Base-by-base conservation (phyloP, 768 basidiomycete genomes). In the Amyloporia xantha region DNA sequence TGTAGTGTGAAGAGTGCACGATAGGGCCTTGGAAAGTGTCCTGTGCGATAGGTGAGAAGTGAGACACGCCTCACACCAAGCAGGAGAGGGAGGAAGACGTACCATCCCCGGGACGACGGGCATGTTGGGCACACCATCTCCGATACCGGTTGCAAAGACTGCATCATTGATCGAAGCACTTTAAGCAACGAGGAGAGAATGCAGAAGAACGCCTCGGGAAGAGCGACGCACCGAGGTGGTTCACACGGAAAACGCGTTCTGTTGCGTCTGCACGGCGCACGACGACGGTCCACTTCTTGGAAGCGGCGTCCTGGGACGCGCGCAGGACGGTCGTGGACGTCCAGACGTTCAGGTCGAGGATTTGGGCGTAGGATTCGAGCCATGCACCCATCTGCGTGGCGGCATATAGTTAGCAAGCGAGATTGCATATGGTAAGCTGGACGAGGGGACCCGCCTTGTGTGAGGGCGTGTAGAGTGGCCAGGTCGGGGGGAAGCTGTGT, bases 301-400 rank as follows among this genome's bases (percentile, higher is more conserved):
- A 54, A 38, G 54, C 56, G 20, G 53, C 56, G 40, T 59, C 52
- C 19, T 56, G 54, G 4, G 25, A 47, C 5, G 57, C 62, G 24
- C 54, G 53, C 9, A 48, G 66, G 53, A 68, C 72, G 12, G 47
- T 48, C 11, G 47, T 33, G 24, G 19, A 33, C 13, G 74, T 78
- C 83, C 83, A 84, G 4, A 81, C 72, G 54, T 82, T 78, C 44
- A 85, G 66, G 50, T 84, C 84, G 48, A 85, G 61, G 2, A 69
- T 57, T 12, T 77, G 69, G 1, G 79, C 80, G 58, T 84, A 86
- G 47, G 63, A 69, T 63, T 85, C 84, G 2, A 86, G 70, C 81
- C 81, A 85, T 51, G 79, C 76, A 0, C 81, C 84, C 13, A 86
- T 62, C 73, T 82, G 25, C n/a, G n/a, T n/a, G n/a, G n/a, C n/a